Evolutionary conservation across 805 yeast genomes (phyloP), one percentile per base, ranked within the genome.

Genomic region (Lachancea mirantina): DNA sequence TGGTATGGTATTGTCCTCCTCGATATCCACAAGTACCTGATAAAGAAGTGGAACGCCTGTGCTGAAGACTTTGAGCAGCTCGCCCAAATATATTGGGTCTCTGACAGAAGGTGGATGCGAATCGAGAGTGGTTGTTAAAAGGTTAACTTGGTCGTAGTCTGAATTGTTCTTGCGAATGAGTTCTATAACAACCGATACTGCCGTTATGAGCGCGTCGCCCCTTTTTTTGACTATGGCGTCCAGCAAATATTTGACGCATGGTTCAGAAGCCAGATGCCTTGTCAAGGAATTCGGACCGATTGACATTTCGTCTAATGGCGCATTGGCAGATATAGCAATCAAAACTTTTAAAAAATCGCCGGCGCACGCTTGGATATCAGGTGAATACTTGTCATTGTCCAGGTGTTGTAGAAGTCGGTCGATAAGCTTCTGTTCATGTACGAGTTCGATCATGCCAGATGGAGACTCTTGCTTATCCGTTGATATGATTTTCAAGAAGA

Each of bases 201-300:
- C 88, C 37, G 85, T 84, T 23, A 88, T 80, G 33, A 92, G 65
- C 0, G 96, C 95, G 32, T 79, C 75, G 15, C 95, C 94, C 34
- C 78, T 74, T 43, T 66, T 54, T 5, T 47, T 36, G 36, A 85
- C 65, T 68, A 92, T 88, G 36, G 83, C 77, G 21, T 73, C 59
- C 14, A 89, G 76, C 43, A 92, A 67, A 28, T 70, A 65, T 22
- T 70, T 62, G 15, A 84, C 68, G 29, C 77, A 70, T 14, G 69
- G 65, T 27, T 77, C 78, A 23, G 85, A 74, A 8, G 85, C 95
- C 16, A 92, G 68, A 52, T 88, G 85, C 38, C 96, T 71, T 2
- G 95, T 85, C 30, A 92, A 67, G 45, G 79, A 81, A 50, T 92
- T 92, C 3, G 98, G 98, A 0, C 98, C 98, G 32, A 92, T 84